Base-by-base conservation (phyloP, 192 early-diverging fungal species). In the Backusella luteola region DNA sequence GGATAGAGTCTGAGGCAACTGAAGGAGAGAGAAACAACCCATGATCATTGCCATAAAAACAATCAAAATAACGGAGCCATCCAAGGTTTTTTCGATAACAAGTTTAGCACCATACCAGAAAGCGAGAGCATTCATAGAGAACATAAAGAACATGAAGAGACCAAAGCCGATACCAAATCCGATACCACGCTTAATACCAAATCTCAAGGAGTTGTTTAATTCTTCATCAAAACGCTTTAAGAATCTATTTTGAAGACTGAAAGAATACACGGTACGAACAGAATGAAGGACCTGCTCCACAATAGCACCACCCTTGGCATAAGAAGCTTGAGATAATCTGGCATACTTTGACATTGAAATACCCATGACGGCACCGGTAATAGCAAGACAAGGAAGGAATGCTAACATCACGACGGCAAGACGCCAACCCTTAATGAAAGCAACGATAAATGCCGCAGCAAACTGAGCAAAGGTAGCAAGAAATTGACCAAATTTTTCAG, bases 21-120 rank as follows among this genome's bases (percentile, higher is more conserved):
- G 85, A 66, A 75, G 42, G 0, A 79, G 26, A 77, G 76, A 29
- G 85, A 78, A 78, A 14, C 71, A 56, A 68, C 95, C 96, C 66
- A 96, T 91, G 3, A 97, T 86, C 77, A 98, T 87, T 63, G 93
- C 87, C 76, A 96, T 93, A 79, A 98, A 96, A 46, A 93, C 93
- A 73, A 89, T 93, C 52, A 96, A 78, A 29, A 97, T 90, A 23
- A 83, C 74, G 0, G 84, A 85, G 19, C 85, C 83, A 36, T 49
- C 73, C 69, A 88, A 79, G 36, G 73, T 52, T 9, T 80, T 73
- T 26, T 81, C 46, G 7, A 49, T 71, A 70, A 91, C 89, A 21
- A 91, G 86, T 36, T 78, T 85, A 46, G 87, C 84, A 46, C 94
- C 96, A 76, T 94, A 96, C 88, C 91, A 95, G 83, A 94, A 94